phyloP scores from a whole-genome alignment of 2,329 filamentous ascomycete species.

The Paecilomyces fulvus region DNA sequence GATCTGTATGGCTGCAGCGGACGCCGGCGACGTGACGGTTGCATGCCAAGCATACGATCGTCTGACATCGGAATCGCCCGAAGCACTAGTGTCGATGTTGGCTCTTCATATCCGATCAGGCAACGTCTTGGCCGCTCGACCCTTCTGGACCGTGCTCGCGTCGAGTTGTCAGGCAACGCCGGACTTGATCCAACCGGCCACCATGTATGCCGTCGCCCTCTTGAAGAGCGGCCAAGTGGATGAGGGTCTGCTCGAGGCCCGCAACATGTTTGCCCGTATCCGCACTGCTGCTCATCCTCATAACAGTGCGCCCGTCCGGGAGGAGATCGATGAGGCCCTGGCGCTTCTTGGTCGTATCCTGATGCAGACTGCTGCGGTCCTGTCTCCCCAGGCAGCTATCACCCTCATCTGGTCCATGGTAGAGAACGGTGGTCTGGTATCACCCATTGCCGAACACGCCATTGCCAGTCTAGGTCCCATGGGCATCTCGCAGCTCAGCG shows the following conservation, averaged over 20 bases:
- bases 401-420: slow-evolving; percentile 56
- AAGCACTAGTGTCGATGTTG: slow-evolving; percentile 65
- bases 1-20: slow-evolving; percentile 71
- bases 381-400: slow-evolving; percentile 49
- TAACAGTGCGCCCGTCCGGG: slow-evolving; percentile 50
- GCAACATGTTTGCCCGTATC: slow-evolving; percentile 80
- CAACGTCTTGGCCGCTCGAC: slow-evolving; percentile 66
- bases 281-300: slow-evolving; percentile 51
- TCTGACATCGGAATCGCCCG: slow-evolving; percentile 46
- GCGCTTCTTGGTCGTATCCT: slow-evolving; percentile 58
- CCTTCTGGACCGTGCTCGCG: slow-evolving; percentile 68
- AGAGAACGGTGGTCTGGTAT: slow-evolving; percentile 55
- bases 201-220: slow-evolving; percentile 84
- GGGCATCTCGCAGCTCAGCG: slow-evolving; percentile 48
- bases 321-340: slow-evolving; percentile 80
- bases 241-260: slow-evolving; percentile 70
- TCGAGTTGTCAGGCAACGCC: slow-evolving; percentile 47
- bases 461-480: slow-evolving; percentile 53
- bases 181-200: slow-evolving; percentile 73
- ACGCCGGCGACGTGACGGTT: slow-evolving; percentile 61
- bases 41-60: slow-evolving; percentile 59
- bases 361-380: slow-evolving; percentile 42
- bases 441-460: slow-evolving; percentile 51
- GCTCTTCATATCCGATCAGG: slow-evolving; percentile 79
- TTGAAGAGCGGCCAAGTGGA: slow-evolving; percentile 76